These are phyloP conservation scores for Acer campestre DNA, from an alignment of 345 rosid species.

Conservation along the genomic window DNA sequence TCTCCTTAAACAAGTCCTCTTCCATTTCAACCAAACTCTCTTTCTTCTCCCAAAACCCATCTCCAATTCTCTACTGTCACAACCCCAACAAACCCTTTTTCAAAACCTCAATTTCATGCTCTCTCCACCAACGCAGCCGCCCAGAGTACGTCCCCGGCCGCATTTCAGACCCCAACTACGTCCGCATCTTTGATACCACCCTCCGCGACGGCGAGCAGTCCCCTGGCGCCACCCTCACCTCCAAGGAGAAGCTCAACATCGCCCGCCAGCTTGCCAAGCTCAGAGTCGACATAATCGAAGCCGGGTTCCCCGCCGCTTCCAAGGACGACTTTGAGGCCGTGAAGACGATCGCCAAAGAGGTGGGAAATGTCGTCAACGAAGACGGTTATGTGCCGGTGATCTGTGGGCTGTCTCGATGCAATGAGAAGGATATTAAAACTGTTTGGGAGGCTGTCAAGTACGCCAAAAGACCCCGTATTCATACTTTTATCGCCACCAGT, in stretches of 20 bases:
- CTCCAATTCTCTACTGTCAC: slow-evolving; percentile 10
- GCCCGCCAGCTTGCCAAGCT: slow-evolving; percentile 87
- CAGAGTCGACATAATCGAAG: slow-evolving; percentile 92
- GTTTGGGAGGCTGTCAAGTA: slow-evolving; percentile 94
- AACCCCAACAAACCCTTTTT: slow-evolving; percentile 20
- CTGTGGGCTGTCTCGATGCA: slow-evolving; percentile 90
- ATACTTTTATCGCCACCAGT: slow-evolving; percentile 89
- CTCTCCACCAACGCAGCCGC: slow-evolving; percentile 41
- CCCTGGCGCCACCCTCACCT: slow-evolving; percentile 92
- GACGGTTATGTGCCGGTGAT: slow-evolving; percentile 86
- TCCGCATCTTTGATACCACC: slow-evolving; percentile 91
- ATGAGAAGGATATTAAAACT: slow-evolving; percentile 64
- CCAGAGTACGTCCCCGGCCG: slow-evolving; percentile 73
- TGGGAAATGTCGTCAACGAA: slow-evolving; percentile 66
- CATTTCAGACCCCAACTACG: slow-evolving; percentile 72
- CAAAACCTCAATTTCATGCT: slow-evolving; percentile 29
- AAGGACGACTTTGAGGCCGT: slow-evolving; percentile 94
- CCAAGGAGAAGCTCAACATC: slow-evolving; percentile 86
- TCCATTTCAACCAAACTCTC: slow-evolving; percentile 1
- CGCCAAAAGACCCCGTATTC: slow-evolving; percentile 83
- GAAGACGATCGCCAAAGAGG: slow-evolving; percentile 62
- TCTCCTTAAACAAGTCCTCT: slow-evolving; percentile 21
- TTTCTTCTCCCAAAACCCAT: slow-evolving; percentile 19
- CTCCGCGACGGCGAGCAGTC: slow-evolving; percentile 99
- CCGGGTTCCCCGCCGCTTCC: slow-evolving; percentile 92